Percentiles rank a stretch among this genome's conserved stretches.
Evolutionary conservation across 2,329 filamentous ascomycete genomes (phyloP).

Genomic region (Fusarium pininemorale): DNA sequence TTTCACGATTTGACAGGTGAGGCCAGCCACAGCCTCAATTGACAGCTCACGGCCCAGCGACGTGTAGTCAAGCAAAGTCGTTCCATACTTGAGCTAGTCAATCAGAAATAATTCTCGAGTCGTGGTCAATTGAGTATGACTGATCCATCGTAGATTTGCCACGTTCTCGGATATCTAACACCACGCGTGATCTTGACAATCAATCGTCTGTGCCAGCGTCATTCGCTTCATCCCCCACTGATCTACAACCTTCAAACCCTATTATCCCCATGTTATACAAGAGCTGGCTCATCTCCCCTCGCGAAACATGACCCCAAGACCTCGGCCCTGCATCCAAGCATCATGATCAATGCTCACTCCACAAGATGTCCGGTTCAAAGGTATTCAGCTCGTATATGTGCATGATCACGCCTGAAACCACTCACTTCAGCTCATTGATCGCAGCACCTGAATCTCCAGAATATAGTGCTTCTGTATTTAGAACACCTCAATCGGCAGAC

Average conservation of each 20-base stretch:
- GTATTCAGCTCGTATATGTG: neutral
- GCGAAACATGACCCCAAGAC: neutral
- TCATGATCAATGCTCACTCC: conserved; percentile 2
- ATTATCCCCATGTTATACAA: neutral
- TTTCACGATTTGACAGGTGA: neutral
- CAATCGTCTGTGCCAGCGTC: neutral
- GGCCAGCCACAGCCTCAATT: conserved; percentile 4
- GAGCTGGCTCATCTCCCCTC: neutral
- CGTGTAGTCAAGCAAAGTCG: neutral
- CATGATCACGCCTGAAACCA: conserved; percentile 14
- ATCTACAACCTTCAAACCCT: neutral
- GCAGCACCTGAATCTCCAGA: neutral
- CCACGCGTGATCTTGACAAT: neutral
- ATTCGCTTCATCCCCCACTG: neutral
- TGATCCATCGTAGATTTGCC: neutral
- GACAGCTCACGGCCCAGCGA: neutral
- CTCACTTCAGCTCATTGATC: neutral
- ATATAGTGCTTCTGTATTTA: neutral
- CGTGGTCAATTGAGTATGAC: neutral
- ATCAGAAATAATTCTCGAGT: neutral
- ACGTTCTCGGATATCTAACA: neutral
- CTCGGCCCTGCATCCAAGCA: conserved; percentile 8
- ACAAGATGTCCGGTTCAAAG: neutral
- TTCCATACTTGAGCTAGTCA: too few relatives aligned
- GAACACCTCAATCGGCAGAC: conserved; percentile 28